A percentile compares a stretch with the other conserved stretches of the same genome.
These are phyloP conservation scores for Eleusine indica DNA, from an alignment of 176 grass and related monocot species.

Conservation along the genomic window DNA sequence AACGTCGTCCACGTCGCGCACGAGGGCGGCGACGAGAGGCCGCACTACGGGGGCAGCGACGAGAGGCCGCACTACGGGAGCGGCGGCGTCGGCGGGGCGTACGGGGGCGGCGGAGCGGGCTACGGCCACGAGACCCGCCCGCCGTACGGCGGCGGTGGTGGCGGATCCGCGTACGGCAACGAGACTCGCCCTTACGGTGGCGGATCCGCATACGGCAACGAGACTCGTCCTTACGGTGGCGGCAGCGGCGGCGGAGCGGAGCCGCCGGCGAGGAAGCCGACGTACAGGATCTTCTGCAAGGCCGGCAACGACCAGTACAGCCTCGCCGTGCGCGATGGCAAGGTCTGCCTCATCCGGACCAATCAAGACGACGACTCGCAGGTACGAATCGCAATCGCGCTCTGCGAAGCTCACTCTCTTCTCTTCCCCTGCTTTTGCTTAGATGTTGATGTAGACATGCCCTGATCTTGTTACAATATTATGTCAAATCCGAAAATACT, in stretches of 20 bases:
- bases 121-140: conserved; percentile 44
- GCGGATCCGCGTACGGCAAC: conserved; percentile 32
- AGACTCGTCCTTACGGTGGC: conserved; percentile 35
- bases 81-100: neutral
- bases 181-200: conserved; percentile 10
- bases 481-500: neutral
- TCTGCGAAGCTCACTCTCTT: neutral
- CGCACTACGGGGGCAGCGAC: conserved; percentile 26
- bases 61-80: conserved; percentile 23
- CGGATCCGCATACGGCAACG: conserved; percentile 34
- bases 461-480: neutral
- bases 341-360: conserved; percentile 48
- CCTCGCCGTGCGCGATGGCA: conserved; percentile 57
- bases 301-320: conserved; percentile 58
- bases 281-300: conserved; percentile 62
- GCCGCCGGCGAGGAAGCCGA: conserved; percentile 43
- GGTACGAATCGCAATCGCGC: neutral
- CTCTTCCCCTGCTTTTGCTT: neutral
- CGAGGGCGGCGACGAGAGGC: conserved; percentile 2
- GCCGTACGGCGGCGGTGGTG: conserved; percentile 38
- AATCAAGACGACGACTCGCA: conserved; percentile 58
- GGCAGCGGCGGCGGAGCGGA: neutral
- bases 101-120: neutral
- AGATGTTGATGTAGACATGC: neutral
- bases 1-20: conserved; percentile 17